Percentiles rank a stretch among this genome's conserved stretches.
Evolutionary conservation across 1,284 basidiomycete genomes (phyloP).

Genomic region (Rhodotorula sp.): DNA sequence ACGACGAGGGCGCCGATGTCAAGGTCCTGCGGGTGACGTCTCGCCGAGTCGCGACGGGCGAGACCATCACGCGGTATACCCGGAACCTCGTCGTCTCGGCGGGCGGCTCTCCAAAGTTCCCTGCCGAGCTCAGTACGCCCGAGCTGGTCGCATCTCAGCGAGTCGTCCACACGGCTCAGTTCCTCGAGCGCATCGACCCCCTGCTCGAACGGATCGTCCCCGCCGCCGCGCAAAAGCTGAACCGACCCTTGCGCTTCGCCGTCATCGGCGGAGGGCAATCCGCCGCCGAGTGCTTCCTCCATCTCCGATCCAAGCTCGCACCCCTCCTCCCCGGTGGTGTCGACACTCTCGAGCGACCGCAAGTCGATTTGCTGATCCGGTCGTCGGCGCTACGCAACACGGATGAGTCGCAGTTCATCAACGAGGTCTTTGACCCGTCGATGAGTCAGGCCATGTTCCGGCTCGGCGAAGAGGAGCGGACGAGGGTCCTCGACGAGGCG

Average conservation of each 20-base stretch:
- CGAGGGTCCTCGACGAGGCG: slow-evolving; percentile 55
- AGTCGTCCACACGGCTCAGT: slow-evolving; percentile 47
- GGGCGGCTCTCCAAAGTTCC: slow-evolving; percentile 28
- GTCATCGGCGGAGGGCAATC: slow-evolving; percentile 57
- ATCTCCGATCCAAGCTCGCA: slow-evolving; percentile 47
- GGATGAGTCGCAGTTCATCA: slow-evolving; percentile 61
- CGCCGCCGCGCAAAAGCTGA: slow-evolving; percentile 4
- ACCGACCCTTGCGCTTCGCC: slow-evolving; percentile 52
- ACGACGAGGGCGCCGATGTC: slow-evolving; percentile 14
- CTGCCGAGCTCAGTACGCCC: slow-evolving; percentile 53
- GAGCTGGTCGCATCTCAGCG: slow-evolving; percentile 53
- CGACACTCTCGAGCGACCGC: slow-evolving; percentile 46
- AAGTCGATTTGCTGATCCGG: slow-evolving; percentile 60
- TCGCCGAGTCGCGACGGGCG: slow-evolving; percentile 12
- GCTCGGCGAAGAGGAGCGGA: slow-evolving; percentile 41
- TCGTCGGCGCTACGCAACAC: slow-evolving; percentile 58
- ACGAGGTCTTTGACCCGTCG: slow-evolving; percentile 61
- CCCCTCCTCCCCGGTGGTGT: slow-evolving; percentile 12
- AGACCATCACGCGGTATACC: slow-evolving; percentile 7
- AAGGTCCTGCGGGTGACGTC: slow-evolving; percentile 31
- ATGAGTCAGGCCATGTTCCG: slow-evolving; percentile 48
- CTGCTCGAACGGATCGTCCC: slow-evolving; percentile 20
- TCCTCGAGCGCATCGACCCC: slow-evolving; percentile 33
- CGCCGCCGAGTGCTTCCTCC: slow-evolving; percentile 48
- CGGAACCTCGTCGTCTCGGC: slow-evolving; percentile 36